Evolutionary conservation across 306 rosid genomes (phyloP).

Genomic region (Dalbergia cultrata): DNA sequence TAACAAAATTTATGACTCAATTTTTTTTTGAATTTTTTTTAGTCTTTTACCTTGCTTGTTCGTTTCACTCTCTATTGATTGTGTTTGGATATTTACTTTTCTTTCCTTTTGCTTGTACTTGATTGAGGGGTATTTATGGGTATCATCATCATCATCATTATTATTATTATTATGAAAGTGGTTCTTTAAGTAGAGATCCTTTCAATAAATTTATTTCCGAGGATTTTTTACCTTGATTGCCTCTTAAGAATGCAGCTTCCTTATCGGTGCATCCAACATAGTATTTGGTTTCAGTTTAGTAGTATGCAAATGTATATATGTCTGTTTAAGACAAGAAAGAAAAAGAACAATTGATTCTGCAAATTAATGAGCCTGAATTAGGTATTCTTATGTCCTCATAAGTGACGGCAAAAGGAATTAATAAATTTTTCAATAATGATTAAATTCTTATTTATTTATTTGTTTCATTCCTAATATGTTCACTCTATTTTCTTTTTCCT

Average conservation of each 20-base stretch:
- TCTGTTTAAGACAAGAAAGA: background rate
- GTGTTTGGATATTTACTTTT: too few species aligned
- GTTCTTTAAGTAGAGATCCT: background rate
- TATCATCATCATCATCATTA: too few species aligned
- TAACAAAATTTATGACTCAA: too few species aligned
- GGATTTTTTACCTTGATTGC: background rate
- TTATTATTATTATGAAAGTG: too few species aligned
- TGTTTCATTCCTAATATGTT: background rate
- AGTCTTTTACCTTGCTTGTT: too few species aligned
- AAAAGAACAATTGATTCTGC: background rate
- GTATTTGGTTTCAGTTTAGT: background rate
- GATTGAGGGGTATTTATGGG: background rate
- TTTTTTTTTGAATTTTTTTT: too few species aligned
- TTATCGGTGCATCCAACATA: background rate
- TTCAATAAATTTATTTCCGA: too few species aligned
- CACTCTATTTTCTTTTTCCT: background rate
- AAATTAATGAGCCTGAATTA: background rate
- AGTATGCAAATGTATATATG: too few species aligned
- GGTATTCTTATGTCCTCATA: background rate
- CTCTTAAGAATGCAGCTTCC: background rate
- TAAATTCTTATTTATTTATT: background rate
- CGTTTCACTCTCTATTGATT: background rate
- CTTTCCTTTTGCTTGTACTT: too few species aligned
- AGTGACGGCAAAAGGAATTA: background rate
- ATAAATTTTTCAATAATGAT: background rate